A percentile compares a stretch with the other conserved stretches of the same genome.
Conservation (phyloP, 192 early-diverging fungal species). For the Obelidium mucronatum region DNA sequence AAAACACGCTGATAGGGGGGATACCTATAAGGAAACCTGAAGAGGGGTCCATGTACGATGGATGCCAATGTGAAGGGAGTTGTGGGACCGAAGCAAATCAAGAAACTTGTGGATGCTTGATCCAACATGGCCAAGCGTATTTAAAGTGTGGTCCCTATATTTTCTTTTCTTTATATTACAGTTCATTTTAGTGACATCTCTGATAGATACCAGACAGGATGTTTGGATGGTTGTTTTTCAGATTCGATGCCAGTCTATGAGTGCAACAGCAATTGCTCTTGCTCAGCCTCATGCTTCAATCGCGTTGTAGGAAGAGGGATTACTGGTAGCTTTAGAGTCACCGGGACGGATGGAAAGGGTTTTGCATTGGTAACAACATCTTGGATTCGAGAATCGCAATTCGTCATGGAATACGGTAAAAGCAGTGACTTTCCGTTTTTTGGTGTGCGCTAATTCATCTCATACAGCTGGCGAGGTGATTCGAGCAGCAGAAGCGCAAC, state of each 20-base stretch:
- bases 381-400: conserved; percentile 14
- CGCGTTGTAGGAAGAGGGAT: conserved; percentile 43
- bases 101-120: background rate
- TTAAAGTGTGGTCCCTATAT: background rate
- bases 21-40: background rate
- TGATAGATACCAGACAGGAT: conserved; percentile 3
- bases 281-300: conserved; percentile 39
- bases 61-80: background rate
- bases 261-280: conserved; percentile 48
- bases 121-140: conserved; percentile 17
- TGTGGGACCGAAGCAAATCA: background rate
- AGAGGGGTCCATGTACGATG: conserved; percentile 9
- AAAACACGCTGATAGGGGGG: background rate
- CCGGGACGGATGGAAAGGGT: conserved; percentile 20
- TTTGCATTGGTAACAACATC: conserved; percentile 20
- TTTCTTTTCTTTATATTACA: background rate
- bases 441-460: background rate
- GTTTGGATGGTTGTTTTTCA: background rate
- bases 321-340: conserved; percentile 1
- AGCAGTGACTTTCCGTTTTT: background rate
- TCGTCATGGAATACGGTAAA: conserved; percentile 46
- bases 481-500: conserved; percentile 35
- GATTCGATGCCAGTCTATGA: conserved; percentile 41
- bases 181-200: background rate
- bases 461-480: conserved; percentile 45